These are phyloP conservation scores for Steccherinum ochraceum DNA, from an alignment of 768 basidiomycete species.

Conservation along the genomic window DNA sequence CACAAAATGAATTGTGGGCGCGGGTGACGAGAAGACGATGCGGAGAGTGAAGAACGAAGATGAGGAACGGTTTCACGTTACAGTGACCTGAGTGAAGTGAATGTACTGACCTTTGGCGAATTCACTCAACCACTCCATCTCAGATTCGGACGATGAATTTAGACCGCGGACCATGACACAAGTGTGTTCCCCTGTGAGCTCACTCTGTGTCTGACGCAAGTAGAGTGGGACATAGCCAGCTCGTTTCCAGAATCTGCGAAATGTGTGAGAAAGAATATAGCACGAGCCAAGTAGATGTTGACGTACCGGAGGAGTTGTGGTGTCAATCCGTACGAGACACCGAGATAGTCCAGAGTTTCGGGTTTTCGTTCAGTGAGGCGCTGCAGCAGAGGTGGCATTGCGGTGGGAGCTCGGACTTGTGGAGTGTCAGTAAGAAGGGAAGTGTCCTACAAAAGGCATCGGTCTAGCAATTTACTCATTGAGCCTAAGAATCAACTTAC, in stretches of 20 bases:
- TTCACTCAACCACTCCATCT: slow-evolving; percentile 79
- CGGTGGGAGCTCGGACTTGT: slow-evolving; percentile 58
- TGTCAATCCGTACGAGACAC: slow-evolving; percentile 94
- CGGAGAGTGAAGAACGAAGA: not conserved
- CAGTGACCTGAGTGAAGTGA: not conserved
- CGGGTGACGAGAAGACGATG: not conserved
- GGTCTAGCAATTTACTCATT: slow-evolving; percentile 5
- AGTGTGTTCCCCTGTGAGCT: slow-evolving; percentile 93
- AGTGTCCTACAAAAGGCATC: slow-evolving; percentile 29
- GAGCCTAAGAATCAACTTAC: slow-evolving; percentile 25
- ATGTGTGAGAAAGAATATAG: not conserved
- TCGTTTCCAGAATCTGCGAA: slow-evolving; percentile 86
- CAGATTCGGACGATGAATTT: slow-evolving; percentile 54
- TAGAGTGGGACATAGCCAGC: slow-evolving; percentile 89
- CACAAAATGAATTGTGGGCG: not conserved
- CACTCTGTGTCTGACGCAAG: slow-evolving; percentile 87
- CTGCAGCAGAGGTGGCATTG: slow-evolving; percentile 92
- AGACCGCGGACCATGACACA: slow-evolving; percentile 92
- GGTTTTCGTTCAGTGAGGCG: slow-evolving; percentile 86
- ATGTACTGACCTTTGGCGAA: slow-evolving; percentile 73
- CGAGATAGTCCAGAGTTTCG: slow-evolving; percentile 87
- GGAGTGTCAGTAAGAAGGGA: slow-evolving; percentile 75
- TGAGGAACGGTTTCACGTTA: not conserved
- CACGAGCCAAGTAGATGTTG: not conserved
- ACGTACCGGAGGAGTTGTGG: slow-evolving; percentile 68